These are phyloP conservation scores for Aspergillus sp. DNA, from an alignment of 2,329 filamentous ascomycete species.

Conservation along the genomic window DNA sequence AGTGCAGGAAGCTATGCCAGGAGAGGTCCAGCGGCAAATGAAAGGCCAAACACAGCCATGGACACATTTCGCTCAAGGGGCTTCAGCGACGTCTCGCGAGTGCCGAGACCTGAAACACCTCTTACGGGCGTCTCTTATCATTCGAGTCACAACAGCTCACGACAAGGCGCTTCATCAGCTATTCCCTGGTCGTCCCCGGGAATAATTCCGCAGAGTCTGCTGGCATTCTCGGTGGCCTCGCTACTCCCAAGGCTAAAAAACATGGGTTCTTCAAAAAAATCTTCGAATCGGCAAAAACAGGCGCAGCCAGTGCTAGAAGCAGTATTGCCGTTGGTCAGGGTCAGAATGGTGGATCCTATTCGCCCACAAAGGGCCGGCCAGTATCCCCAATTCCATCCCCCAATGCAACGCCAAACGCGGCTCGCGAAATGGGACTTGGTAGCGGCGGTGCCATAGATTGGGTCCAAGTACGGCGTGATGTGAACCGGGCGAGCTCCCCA, in stretches of 20 bases:
- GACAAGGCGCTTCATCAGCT: slow-evolving; percentile 58
- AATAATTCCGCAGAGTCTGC: slow-evolving; percentile 52
- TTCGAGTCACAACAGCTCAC: slow-evolving; percentile 69
- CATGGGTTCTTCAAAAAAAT: slow-evolving; percentile 94
- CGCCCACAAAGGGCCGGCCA: slow-evolving; percentile 47
- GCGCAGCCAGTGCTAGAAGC: slow-evolving; percentile 81
- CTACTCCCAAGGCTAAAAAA: slow-evolving; percentile 70
- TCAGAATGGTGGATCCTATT: slow-evolving; percentile 42
- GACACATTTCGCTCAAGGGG: slow-evolving; percentile 35
- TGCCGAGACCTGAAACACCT: slow-evolving; percentile 46
- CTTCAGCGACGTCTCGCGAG: slow-evolving; percentile 32
- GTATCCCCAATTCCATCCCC: slow-evolving; percentile 42
- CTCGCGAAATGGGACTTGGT: slow-evolving; percentile 56
- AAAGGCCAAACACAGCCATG: slow-evolving; percentile 43
- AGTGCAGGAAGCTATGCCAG: slow-evolving; percentile 90
- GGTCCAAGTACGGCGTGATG: slow-evolving; percentile 95
- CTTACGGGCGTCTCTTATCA: slow-evolving; percentile 83
- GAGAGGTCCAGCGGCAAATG: slow-evolving; percentile 49
- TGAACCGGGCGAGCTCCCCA: slow-evolving; percentile 90
- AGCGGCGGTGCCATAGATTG: slow-evolving; percentile 64
- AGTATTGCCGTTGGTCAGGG: slow-evolving; percentile 69
- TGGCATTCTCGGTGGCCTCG: slow-evolving; percentile 71
- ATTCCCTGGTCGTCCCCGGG: slow-evolving; percentile 51
- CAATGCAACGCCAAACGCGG: slow-evolving; percentile 25
- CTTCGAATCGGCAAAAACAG: slow-evolving; percentile 88